These are phyloP conservation scores for Naganishia sp. DNA, from an alignment of 1,284 basidiomycete species.

Conservation along the genomic window DNA sequence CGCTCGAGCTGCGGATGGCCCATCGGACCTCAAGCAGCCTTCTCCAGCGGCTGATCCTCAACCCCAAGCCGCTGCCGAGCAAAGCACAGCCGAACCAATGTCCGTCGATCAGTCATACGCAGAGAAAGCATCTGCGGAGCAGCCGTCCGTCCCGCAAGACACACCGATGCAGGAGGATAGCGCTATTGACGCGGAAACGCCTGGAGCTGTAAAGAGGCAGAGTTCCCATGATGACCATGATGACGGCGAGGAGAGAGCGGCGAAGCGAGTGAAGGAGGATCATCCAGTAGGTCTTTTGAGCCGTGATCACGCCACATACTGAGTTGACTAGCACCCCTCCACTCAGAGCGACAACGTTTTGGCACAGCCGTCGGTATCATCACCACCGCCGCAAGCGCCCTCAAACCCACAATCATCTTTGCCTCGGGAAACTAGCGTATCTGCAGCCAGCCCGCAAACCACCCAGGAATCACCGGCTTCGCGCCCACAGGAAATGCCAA, in stretches of 20 bases:
- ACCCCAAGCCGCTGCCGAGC: too few relatives aligned
- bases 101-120: too few relatives aligned
- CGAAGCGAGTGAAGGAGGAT: constrained; percentile 30
- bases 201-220: constrained; percentile 18
- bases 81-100: too few relatives aligned
- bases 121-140: not conserved
- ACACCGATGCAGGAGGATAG: constrained; percentile 3
- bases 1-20: not conserved
- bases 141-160: not conserved
- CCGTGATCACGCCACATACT: not conserved
- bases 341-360: not conserved
- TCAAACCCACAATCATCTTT: not conserved
- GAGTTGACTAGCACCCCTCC: not conserved
- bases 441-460: constrained; percentile 4
- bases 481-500: not conserved
- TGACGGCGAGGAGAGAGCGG: constrained; percentile 23
- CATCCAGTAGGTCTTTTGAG: constrained; percentile 5
- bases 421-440: not conserved
- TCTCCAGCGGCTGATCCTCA: too few relatives aligned
- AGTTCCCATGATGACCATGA: constrained; percentile 19
- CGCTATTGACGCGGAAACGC: not conserved
- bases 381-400: not conserved
- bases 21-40: not conserved
- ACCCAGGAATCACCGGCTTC: constrained; percentile 11
- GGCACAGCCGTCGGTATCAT: not conserved